Evolutionary conservation across 108 stramenopile genomes (phyloP), one percentile per base, ranked within the genome.

Genomic region (Nitzschia inconspicua): DNA sequence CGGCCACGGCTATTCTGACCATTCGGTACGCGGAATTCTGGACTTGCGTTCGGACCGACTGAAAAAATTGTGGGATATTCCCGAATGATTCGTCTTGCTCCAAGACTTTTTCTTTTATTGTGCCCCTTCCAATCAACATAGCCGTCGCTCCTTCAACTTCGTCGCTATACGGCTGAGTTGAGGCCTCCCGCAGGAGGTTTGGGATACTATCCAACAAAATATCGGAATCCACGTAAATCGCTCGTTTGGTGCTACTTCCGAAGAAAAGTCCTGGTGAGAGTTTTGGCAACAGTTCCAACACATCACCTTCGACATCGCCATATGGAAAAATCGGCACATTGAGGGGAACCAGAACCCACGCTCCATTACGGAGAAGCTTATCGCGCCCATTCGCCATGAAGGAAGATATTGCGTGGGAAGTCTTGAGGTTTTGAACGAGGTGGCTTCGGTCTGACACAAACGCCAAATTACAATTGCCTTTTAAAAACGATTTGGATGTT

Each of bases 231-330:
- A 71, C 55, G 31, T 81, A 92, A 19, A 84, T 75, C 4, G 85
- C 87, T 36, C 68, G 73, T 28, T 72, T 77, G 0, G 76, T 69
- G 10, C 69, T 70, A 32, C 46, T 18, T 36, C 66, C 69, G 51
- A 92, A 92, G 69, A 92, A 92, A 10, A 72, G 65, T 2, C 87
- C 84, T 3, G 90, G 90, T 1, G 90, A 92, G 18, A 88, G 28
- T 68, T 92, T 92, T 25, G 90, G 90, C 26, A 91, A 59, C 34
- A 85, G 54, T 30, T 34, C 35, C 1, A 49, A 14, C 8, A 4
- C 19, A 4, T 44, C 48, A 7, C 26, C 11, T 44, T 41, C 23
- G 6, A 59, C 72, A 30, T 68, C 66, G n/a, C 41, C 55, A 20
- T 34, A 48, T 6, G 67, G 40, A 31, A 69, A 76, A 5, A 60